A percentile compares a stretch with the other conserved stretches of the same genome.
phyloP scores from a whole-genome alignment of 108 stramenopile species.

The Nitzschia sp. region DNA sequence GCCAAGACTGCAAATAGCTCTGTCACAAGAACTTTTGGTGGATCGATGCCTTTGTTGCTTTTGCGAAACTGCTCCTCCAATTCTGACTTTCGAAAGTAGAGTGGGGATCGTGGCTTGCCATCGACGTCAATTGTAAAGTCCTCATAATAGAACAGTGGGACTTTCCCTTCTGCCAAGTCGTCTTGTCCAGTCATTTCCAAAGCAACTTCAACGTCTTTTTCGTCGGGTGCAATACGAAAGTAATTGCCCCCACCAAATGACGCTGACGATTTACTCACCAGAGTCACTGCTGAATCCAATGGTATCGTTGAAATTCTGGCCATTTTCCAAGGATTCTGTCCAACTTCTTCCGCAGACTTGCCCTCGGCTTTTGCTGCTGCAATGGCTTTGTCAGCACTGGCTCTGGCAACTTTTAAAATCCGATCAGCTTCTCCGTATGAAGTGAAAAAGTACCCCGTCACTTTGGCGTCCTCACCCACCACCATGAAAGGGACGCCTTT shows the following conservation, averaged over 20 bases:
- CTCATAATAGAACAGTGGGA: conserved; percentile 78
- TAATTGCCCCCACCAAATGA: conserved; percentile 50
- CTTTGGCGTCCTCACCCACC: conserved; percentile 84
- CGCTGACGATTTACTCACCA: conserved; percentile 53
- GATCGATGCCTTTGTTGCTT: conserved; percentile 35
- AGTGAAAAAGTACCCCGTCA: conserved; percentile 83
- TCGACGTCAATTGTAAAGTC: conserved; percentile 50
- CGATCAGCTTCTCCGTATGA: conserved; percentile 69
- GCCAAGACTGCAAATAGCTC: conserved; percentile 69
- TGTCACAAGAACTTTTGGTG: conserved; percentile 52
- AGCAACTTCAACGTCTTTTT: conserved; percentile 71
- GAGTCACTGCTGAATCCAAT: conserved; percentile 73
- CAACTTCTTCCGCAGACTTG: conserved; percentile 43
- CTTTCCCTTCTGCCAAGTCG: conserved; percentile 78
- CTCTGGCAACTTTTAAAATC: conserved; percentile 58
- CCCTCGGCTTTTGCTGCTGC: conserved; percentile 48
- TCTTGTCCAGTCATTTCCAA: conserved; percentile 54
- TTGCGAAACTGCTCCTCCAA: conserved; percentile 56
- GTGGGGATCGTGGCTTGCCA: conserved; percentile 42
- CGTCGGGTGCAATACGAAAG: conserved; percentile 69
- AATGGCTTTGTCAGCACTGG: conserved; percentile 65
- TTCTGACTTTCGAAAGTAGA: conserved; percentile 74
- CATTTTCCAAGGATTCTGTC: conserved; percentile 72
- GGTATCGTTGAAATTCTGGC: conserved; percentile 76
- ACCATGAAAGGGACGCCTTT: conserved; percentile 81